Conservation (phyloP, 176 grass and related monocot genomes). For the Carex kokanica region DNA sequence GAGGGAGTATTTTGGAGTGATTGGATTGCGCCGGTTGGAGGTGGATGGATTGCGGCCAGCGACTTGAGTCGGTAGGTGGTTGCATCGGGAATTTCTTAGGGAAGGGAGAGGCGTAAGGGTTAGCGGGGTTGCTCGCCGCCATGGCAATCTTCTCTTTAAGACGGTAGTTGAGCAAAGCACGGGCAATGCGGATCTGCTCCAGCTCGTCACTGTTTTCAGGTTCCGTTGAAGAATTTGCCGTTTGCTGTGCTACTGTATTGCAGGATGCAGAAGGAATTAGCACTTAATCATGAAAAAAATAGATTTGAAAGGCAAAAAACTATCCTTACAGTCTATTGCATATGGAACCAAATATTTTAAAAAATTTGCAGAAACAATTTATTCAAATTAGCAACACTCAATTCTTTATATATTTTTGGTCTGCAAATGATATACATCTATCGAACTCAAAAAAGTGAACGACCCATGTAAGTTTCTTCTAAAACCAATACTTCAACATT, state of each 20-base stretch:
- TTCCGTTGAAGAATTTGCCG: conserved; percentile 59
- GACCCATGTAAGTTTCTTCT: not conserved
- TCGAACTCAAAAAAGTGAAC: not conserved
- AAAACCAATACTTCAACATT: not conserved
- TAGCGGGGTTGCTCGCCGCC: conserved; percentile 42
- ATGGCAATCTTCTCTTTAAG: conserved; percentile 91
- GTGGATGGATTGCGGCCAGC: conserved; percentile 39
- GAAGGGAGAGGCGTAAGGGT: conserved; percentile 77
- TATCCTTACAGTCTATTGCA: not conserved
- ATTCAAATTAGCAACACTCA: not conserved
- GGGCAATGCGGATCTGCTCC: conserved; percentile 92
- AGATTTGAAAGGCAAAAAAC: not conserved
- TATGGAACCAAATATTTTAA: not conserved
- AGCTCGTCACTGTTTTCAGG: conserved; percentile 86
- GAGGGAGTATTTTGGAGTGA: conserved; percentile 88
- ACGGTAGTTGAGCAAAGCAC: conserved; percentile 90
- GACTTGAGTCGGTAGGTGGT: conserved; percentile 31
- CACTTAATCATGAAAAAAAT: not conserved
- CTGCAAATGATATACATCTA: not conserved
- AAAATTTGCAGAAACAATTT: not conserved
- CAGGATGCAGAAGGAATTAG: not conserved
- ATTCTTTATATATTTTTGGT: not conserved
- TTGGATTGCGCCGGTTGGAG: conserved; percentile 51
- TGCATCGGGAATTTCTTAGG: conserved; percentile 95
- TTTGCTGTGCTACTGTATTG: conserved; percentile 60